Base-by-base conservation (phyloP, 1,284 basidiomycete genomes). In the Lentinula novae-zelandiae region DNA sequence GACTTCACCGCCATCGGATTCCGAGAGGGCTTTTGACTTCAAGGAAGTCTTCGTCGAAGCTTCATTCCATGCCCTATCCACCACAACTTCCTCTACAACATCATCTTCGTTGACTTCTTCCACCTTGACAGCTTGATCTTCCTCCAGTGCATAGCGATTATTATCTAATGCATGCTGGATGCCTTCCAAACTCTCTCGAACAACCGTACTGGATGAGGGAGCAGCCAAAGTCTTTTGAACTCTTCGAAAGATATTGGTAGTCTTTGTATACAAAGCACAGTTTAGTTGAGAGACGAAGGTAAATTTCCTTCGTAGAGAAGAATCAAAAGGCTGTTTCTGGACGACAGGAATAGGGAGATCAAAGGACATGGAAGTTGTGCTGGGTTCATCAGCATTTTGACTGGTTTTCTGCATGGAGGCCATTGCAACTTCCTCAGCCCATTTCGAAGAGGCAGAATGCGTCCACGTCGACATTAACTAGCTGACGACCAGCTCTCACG, bases 31-130 rank as follows among this genome's bases (percentile, higher is more conserved):
- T 39, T 58, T 58, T 12, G 57, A 58, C 39, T 53, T 42, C 6
- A 58, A n/a, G 15, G 51, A 54, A 9, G 52, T 53, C 15, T 48
- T 53, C 68, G 73, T 73, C 53, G 73, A 72, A 60, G 79, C 76
- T 58, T 81, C 76, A 27, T 75, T 70, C 82, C 82, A 85, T 46
- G 77, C 74, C 53, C 82, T 76, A 67, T 86, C 83, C 22, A 86
- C 82, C 40, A 86, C 76, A 48, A 86, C 77, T 71, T 82, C 80
- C 67, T 86, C 80, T 0, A 85, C 79, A 49, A 75, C 72, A 46
- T 70, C 73, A 10, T 64, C 68, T 13, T 67, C 67, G 60, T 52
- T 31, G 60, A 15, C 12, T 46, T 15, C 53, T 36, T 36, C 44
- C 50, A 53, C 39, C 12, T 39, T 13, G 5, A 85, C 79, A 44